Evolutionary conservation across 1,284 basidiomycete species (phyloP).

Genomic region (Puccinia novopanici): DNA sequence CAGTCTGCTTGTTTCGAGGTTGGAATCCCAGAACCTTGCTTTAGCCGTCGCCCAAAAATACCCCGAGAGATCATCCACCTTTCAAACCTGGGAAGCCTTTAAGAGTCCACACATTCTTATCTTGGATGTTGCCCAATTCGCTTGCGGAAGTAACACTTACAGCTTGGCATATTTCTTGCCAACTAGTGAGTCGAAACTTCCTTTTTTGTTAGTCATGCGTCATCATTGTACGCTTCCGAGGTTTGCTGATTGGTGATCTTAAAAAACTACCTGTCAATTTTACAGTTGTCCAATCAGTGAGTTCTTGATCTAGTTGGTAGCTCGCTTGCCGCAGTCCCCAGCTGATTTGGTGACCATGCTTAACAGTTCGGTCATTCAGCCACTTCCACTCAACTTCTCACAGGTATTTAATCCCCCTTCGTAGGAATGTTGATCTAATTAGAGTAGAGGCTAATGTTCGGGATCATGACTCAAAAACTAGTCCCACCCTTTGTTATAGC

Average conservation of each 20-base stretch:
- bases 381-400: neutral
- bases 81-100: neutral
- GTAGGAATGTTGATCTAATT: neutral
- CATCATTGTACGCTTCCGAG: neutral
- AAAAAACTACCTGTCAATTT: neutral
- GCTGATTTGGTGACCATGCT: neutral
- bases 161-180: conserved; percentile 9
- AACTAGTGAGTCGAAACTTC: neutral
- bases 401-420: neutral
- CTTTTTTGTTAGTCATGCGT: too few relatives aligned
- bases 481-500: conserved; percentile 1
- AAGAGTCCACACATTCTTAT: neutral
- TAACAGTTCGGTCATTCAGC: conserved; percentile 9
- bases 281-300: neutral
- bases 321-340: neutral
- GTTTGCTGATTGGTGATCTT: neutral
- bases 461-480: neutral
- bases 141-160: neutral
- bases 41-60: neutral
- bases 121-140: neutral
- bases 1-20: conserved; percentile 3
- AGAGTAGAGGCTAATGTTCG: neutral
- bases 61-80: neutral
- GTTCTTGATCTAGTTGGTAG: neutral
- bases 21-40: neutral